Evolutionary conservation across 306 rosid genomes (phyloP).

Genomic region (Lathyrus sativus): DNA sequence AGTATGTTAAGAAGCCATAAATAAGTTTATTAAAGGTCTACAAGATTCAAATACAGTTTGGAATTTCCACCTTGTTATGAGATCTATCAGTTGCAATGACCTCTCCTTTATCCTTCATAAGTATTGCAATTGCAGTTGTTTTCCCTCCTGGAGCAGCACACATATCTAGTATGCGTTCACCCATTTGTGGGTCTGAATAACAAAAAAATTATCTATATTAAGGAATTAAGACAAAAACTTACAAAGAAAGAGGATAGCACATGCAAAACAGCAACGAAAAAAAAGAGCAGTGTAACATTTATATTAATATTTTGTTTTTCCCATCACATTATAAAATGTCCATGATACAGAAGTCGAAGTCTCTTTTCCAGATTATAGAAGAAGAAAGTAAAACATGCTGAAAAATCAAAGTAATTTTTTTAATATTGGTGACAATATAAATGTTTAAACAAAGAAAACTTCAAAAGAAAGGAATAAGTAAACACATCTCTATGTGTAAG

Average conservation of each 20-base stretch:
- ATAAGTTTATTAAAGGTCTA: conserved; percentile 17
- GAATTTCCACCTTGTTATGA: conserved; percentile 82
- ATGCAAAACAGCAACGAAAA: conserved; percentile 15
- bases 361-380: neutral
- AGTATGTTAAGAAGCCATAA: conserved; percentile 14
- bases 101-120: conserved; percentile 93
- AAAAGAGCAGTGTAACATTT: neutral
- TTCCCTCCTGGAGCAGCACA: conserved; percentile 99
- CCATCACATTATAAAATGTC: neutral
- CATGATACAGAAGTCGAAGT: neutral
- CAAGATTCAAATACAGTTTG: conserved; percentile 22
- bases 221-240: conserved; percentile 6
- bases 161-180: conserved; percentile 89
- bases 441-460: conserved; percentile 13
- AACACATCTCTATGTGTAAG: neutral
- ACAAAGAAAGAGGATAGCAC: conserved; percentile 23
- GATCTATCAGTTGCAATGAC: conserved; percentile 88
- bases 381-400: conserved; percentile 14
- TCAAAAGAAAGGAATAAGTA: neutral
- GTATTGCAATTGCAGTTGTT: conserved; percentile 92
- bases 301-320: conserved; percentile 19
- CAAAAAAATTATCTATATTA: conserved; percentile 25
- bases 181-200: conserved; percentile 80
- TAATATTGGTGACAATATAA: conserved; percentile 20
- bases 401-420: neutral